phyloP scores from a whole-genome alignment of 495 filamentous ascomycete species.

The Diplogelasinospora grovesii region DNA sequence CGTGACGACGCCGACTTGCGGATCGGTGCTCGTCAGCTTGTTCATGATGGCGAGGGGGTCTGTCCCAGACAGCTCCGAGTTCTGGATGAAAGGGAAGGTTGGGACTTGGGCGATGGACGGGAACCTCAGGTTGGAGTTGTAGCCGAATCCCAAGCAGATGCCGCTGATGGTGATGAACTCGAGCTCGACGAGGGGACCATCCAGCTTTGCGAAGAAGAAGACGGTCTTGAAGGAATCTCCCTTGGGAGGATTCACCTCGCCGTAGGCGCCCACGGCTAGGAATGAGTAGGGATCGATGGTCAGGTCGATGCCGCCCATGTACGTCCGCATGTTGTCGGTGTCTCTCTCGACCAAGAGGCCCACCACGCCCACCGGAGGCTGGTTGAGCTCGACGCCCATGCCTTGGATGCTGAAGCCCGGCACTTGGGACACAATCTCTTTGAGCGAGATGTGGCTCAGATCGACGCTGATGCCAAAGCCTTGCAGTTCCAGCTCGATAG shows the following conservation, averaged over 20 bases:
- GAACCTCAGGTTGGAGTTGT: constrained; percentile 22
- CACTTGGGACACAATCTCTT: constrained; percentile 15
- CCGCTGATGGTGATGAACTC: constrained; percentile 30
- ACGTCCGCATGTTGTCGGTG: constrained; percentile 14
- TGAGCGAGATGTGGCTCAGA: constrained; percentile 12
- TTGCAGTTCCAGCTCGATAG: constrained; percentile 29
- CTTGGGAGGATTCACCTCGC: background rate
- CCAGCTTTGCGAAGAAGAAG: constrained; percentile 35
- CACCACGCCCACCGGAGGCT: constrained; percentile 25
- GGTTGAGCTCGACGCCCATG: constrained; percentile 33
- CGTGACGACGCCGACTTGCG: constrained; percentile 10
- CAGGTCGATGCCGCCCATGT: constrained; percentile 29
- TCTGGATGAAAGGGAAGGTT: constrained; percentile 25
- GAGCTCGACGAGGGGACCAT: constrained; percentile 34
- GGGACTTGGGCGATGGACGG: constrained; percentile 5
- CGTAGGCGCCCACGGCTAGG: constrained; percentile 29
- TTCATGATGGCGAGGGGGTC: constrained; percentile 5
- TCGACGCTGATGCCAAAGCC: constrained; percentile 26
- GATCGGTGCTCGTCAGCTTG: background rate
- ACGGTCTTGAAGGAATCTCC: constrained; percentile 13
- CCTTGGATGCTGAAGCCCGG: constrained; percentile 17
- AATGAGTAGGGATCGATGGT: constrained; percentile 25
- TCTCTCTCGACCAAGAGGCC: constrained; percentile 29
- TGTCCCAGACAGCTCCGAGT: constrained; percentile 34
- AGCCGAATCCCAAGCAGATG: constrained; percentile 16